These are phyloP conservation scores for Monilinia polystroma DNA, from an alignment of 2,329 filamentous ascomycete genomes.

Conservation along the genomic window DNA sequence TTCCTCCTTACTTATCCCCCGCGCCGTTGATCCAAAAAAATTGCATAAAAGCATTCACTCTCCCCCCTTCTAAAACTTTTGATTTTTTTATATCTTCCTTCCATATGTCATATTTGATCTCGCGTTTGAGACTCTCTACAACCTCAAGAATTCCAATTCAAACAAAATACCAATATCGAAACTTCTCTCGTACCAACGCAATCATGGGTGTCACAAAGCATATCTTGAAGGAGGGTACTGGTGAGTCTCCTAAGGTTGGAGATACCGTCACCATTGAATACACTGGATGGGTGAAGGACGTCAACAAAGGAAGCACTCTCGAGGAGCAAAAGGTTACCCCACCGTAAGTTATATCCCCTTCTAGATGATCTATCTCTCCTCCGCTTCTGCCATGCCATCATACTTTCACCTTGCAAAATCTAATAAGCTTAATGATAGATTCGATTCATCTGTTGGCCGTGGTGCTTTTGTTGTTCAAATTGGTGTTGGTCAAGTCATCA, in stretches of 20 bases:
- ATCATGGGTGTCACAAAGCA: slow-evolving; percentile 74
- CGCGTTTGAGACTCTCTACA: slow-evolving; percentile 15
- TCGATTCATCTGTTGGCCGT: slow-evolving; percentile 80
- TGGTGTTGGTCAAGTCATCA: slow-evolving; percentile 81
- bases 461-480: slow-evolving; percentile 76
- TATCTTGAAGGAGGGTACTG: slow-evolving; percentile 59
- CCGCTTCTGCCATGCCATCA: too few relatives aligned
- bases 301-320: slow-evolving; percentile 62
- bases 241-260: slow-evolving; percentile 56
- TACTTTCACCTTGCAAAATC: background rate
- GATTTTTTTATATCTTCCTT: background rate
- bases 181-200: slow-evolving; percentile 37
- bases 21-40: slow-evolving; percentile 13
- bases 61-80: background rate
- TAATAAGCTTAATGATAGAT: slow-evolving; percentile 53
- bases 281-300: slow-evolving; percentile 80
- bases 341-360: slow-evolving; percentile 22
- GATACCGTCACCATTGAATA: slow-evolving; percentile 86
- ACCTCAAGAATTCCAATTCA: slow-evolving; percentile 19
- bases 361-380: background rate
- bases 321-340: slow-evolving; percentile 54
- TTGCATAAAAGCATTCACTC: slow-evolving; percentile 22
- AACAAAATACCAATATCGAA: slow-evolving; percentile 25
- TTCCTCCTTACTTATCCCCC: background rate
- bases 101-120: slow-evolving; percentile 26